These are phyloP conservation scores for Microglena sp. DNA, from an alignment of 139 green algal genomes.

Conservation along the genomic window DNA sequence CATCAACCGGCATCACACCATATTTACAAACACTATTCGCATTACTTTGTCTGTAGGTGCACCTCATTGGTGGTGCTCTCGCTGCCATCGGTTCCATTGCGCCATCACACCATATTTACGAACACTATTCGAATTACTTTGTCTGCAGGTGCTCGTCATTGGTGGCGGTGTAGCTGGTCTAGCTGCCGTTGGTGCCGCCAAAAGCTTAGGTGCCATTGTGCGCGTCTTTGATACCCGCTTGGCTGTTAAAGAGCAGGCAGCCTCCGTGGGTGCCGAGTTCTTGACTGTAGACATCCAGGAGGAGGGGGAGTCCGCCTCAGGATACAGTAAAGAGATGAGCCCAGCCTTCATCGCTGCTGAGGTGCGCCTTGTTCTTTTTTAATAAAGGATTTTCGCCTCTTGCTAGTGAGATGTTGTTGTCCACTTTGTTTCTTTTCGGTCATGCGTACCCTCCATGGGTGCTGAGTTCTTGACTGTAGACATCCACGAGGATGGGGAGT, in stretches of 20 bases:
- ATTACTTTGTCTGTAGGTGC: no score
- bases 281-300: conserved; percentile 48
- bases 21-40: no score
- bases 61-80: conserved; percentile 67
- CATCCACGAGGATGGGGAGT: conserved; percentile 10
- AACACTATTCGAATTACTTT: no score
- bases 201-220: conserved; percentile 68
- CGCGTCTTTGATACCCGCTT: conserved; percentile 69
- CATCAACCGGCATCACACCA: no score
- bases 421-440: no score
- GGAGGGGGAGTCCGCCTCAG: conserved; percentile 14
- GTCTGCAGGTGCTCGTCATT: conserved; percentile 52
- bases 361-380: no score
- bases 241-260: conserved; percentile 63
- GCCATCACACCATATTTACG: no score
- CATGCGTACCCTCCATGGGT: no score
- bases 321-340: conserved; percentile 80
- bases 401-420: no score
- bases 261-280: conserved; percentile 74
- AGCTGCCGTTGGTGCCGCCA: conserved; percentile 55
- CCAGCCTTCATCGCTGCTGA: conserved; percentile 65
- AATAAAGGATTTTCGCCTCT: no score
- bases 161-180: conserved; percentile 68
- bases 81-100: conserved; percentile 62
- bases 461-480: conserved; percentile 79